Conservation (phyloP, 345 rosid genomes). For the Salix udensis region DNA sequence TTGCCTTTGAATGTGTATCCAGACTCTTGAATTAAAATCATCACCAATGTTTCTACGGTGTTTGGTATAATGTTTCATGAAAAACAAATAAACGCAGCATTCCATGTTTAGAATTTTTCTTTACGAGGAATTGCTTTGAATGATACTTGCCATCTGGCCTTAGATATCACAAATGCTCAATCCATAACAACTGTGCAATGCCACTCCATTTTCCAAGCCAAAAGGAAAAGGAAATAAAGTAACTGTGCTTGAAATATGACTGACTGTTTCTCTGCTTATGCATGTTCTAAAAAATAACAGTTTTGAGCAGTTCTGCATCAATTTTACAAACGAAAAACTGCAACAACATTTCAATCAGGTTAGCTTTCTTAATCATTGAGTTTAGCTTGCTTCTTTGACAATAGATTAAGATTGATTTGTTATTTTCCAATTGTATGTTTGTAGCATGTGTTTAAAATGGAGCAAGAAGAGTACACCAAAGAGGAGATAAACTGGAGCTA, state of each 20-base stretch:
- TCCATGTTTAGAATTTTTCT: not conserved
- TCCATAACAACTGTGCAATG: not conserved
- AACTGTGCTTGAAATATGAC: not conserved
- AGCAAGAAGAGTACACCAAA: conserved; percentile 94
- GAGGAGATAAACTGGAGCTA: conserved; percentile 98
- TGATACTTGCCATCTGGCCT: not conserved
- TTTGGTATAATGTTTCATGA: not conserved
- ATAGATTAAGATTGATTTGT: not conserved
- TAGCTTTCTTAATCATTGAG: not conserved
- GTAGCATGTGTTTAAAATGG: conserved; percentile 99
- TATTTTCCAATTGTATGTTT: conserved; percentile 21
- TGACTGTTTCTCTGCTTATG: not conserved
- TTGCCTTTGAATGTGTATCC: not conserved
- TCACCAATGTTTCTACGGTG: not conserved
- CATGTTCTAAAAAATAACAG: conserved; percentile 26
- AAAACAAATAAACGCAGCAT: not conserved
- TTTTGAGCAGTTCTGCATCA: conserved; percentile 97
- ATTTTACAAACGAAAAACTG: conserved; percentile 91
- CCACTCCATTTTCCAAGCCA: not conserved
- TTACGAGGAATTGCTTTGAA: not conserved
- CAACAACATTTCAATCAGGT: conserved; percentile 99
- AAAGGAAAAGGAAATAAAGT: not conserved
- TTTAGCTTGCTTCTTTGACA: not conserved
- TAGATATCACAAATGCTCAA: not conserved
- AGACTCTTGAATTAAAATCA: not conserved